Conservation (phyloP, 345 rosid species). For the Gynandropsis gynandra region DNA sequence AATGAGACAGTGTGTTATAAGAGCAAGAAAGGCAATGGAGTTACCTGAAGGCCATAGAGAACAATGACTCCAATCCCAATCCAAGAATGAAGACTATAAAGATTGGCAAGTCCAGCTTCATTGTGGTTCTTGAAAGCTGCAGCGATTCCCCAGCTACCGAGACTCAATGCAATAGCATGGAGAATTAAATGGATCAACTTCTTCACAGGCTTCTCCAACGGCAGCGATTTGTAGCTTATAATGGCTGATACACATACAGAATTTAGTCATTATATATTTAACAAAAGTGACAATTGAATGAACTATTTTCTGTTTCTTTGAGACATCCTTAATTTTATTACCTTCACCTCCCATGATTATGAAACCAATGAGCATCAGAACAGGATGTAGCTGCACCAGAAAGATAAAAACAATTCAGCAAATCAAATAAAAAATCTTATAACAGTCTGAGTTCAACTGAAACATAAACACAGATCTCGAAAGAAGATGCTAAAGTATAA, state of each 20-base stretch:
- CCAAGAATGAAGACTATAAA: constrained; percentile 97
- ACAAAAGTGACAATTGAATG: not conserved
- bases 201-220: constrained; percentile 62
- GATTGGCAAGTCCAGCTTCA: constrained; percentile 66
- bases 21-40: not conserved
- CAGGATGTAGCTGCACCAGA: constrained; percentile 69
- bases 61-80: constrained; percentile 66
- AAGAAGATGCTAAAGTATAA: too few relatives aligned
- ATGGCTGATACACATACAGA: constrained; percentile 43
- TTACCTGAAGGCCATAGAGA: constrained; percentile 87
- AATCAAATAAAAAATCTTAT: too few relatives aligned
- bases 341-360: constrained; percentile 94
- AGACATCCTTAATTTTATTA: constrained; percentile 27
- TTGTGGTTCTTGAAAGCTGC: constrained; percentile 89
- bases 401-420: not conserved
- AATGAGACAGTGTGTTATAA: too few relatives aligned
- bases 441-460: too few relatives aligned
- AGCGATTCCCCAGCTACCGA: constrained; percentile 64
- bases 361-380: constrained; percentile 83
- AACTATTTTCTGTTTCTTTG: not conserved
- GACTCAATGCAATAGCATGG: constrained; percentile 72
- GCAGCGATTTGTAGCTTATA: constrained; percentile 67
- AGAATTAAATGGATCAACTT: constrained; percentile 71
- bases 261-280: constrained; percentile 2
- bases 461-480: too few relatives aligned